Conservation (phyloP, 176 grass and related monocot species). For the Canna indica region DNA sequence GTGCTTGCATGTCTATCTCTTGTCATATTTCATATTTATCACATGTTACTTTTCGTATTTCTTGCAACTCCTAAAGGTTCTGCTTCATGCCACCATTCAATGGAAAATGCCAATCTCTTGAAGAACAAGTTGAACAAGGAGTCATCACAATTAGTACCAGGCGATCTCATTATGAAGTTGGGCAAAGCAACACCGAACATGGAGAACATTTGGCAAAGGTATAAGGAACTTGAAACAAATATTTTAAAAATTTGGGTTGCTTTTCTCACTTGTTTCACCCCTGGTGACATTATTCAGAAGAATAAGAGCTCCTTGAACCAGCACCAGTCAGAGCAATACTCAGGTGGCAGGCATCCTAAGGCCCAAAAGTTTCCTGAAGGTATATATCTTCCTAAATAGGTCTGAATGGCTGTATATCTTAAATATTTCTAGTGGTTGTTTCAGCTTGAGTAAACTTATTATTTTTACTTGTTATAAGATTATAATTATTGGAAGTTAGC, state of each 20-base stretch:
- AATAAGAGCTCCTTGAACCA: background rate
- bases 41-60: conserved; percentile 10
- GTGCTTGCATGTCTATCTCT: background rate
- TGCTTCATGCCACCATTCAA: conserved; percentile 72
- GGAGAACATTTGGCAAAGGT: conserved; percentile 19
- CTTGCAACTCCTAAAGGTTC: conserved; percentile 38
- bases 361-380: background rate
- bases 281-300: background rate
- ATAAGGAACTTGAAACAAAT: background rate
- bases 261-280: background rate
- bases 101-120: conserved; percentile 52
- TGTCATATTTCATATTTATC: conserved; percentile 13
- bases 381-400: background rate
- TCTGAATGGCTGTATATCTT: background rate
- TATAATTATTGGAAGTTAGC: too few species aligned
- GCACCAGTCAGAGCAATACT: background rate
- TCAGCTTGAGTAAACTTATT: background rate
- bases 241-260: background rate
- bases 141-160: conserved; percentile 44
- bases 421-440: background rate
- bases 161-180: conserved; percentile 35
- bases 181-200: conserved; percentile 13
- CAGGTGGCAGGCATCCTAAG: background rate
- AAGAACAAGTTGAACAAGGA: conserved; percentile 46
- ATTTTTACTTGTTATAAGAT: too few species aligned